Evolutionary conservation across 169 alveolate species (phyloP).

Genomic region (Plasmodium berghei): DNA sequence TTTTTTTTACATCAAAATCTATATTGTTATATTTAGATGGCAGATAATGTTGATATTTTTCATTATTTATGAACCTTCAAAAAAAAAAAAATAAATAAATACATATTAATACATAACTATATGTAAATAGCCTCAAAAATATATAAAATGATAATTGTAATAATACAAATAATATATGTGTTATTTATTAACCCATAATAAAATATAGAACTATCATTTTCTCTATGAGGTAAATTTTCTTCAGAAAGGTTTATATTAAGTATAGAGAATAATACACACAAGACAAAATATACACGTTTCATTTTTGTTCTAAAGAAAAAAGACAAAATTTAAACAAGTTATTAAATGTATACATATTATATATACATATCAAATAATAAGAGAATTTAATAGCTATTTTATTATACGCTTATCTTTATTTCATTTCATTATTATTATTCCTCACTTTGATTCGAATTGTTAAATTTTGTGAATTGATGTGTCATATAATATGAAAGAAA

Average conservation of each 20-base stretch:
- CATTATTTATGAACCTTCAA: slow-evolving; percentile 72
- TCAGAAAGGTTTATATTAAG: slow-evolving; percentile 14
- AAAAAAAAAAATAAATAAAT: slow-evolving; percentile 13
- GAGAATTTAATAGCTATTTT: no score
- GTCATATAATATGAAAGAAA: not conserved
- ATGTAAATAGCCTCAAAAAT: not conserved
- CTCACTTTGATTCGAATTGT: no score
- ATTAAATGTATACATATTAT: no score
- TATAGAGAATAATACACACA: slow-evolving; percentile 23
- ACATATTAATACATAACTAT: not conserved
- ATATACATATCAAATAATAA: no score
- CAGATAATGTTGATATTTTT: slow-evolving; percentile 63
- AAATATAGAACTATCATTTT: slow-evolving; percentile 61
- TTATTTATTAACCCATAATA: slow-evolving; percentile 58
- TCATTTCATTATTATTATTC: no score
- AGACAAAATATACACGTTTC: not conserved
- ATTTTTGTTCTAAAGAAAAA: slow-evolving; percentile 2
- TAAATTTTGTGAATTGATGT: no score
- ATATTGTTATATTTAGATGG: slow-evolving; percentile 60
- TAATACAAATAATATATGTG: no score
- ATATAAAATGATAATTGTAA: not conserved
- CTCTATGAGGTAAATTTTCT: slow-evolving; percentile 35
- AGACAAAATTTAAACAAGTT: no score
- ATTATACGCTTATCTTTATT: no score
- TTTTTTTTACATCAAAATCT: slow-evolving; percentile 33